Base-by-base conservation (phyloP, 2,329 filamentous ascomycete species). In the Aureobasidium sp. region DNA sequence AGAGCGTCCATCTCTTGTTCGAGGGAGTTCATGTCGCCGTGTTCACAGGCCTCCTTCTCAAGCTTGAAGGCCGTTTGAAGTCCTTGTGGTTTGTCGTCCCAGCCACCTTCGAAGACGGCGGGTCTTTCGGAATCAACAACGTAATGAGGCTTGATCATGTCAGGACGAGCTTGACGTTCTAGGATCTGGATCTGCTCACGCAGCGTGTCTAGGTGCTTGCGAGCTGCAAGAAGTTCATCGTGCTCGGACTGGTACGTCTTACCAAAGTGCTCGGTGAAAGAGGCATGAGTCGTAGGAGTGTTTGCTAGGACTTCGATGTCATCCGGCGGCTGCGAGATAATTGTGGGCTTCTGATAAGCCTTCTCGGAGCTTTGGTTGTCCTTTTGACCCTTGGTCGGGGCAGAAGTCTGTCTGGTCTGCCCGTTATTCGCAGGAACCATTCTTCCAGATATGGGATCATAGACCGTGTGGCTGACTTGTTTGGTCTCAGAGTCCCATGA, bases 361-460 rank as follows among this genome's bases (percentile, higher is more conserved):
- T 59, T 22, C 3, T 14, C 31, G 1, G 15, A 17, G 15, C 20
- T 48, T 8, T 34, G 42, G 2, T 59, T 27, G 31, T 29, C 15
- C 15, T 39, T 31, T 36, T 47, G 17, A 27, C 34, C 11, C 17
- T 31, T 15, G 17, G 15, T 22, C n/a, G 34, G 41, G n/a, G 44
- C 31, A 20, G 56, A 41, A 27, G 31, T 17, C 1, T 48, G 31
- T 57, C n/a, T 44, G 41, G 20, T 51, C 66, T 67, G 25, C 68
- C 66, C 34, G 59, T 27, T 25, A 44, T 58, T n/a, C 48, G 52
- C 29, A 17, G 64, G 47, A 0, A 74, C 68, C 73, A 75, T 75
- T 12, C 73, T 70, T 27, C 72, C 73, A 7, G 70, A 69, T 25
- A 76, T 70, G 5, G 74, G 74, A 64, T 76, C 74, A 63, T 75